Percentiles rank a stretch among this genome's conserved stretches.
Conservation (phyloP, 176 grass and related monocot species). For the Phyllostachys edulis region DNA sequence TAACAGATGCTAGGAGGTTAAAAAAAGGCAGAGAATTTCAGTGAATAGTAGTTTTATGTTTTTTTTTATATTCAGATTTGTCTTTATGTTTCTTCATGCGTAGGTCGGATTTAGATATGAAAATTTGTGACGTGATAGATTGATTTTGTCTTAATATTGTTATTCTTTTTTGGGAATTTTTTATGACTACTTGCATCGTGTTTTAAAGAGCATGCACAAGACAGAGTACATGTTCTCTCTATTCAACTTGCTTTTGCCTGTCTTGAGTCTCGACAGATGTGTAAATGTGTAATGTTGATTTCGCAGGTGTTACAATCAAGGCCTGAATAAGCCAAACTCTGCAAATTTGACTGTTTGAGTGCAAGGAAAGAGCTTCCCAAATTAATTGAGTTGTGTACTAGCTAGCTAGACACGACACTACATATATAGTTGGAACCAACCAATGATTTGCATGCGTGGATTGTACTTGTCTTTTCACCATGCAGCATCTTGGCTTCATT, state of each 20-base stretch:
- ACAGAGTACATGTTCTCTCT: too few relatives aligned
- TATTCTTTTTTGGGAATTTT: too few relatives aligned
- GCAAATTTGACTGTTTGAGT: too few relatives aligned
- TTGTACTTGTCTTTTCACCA: constrained; percentile 16
- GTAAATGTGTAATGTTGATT: background rate
- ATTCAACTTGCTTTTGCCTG: background rate
- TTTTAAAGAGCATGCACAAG: too few relatives aligned
- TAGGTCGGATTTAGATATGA: background rate
- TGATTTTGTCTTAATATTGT: background rate
- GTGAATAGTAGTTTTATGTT: background rate
- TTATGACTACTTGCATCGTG: too few relatives aligned
- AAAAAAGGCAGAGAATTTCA: background rate
- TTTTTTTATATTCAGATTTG: too few relatives aligned
- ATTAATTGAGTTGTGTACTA: too few relatives aligned
- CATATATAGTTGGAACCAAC: background rate
- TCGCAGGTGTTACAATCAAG: background rate
- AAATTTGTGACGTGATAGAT: background rate
- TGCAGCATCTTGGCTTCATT: background rate
- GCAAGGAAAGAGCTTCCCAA: too few relatives aligned
- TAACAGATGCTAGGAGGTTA: background rate
- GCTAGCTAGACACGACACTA: too few relatives aligned
- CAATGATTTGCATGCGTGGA: background rate
- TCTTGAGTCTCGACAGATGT: background rate
- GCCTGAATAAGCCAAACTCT: too few relatives aligned
- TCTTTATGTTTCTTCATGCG: background rate